Evolutionary conservation across 352 stramenopile genomes (phyloP), one percentile per base, ranked within the genome.

Genomic region (Halophytophthora batemanensis): DNA sequence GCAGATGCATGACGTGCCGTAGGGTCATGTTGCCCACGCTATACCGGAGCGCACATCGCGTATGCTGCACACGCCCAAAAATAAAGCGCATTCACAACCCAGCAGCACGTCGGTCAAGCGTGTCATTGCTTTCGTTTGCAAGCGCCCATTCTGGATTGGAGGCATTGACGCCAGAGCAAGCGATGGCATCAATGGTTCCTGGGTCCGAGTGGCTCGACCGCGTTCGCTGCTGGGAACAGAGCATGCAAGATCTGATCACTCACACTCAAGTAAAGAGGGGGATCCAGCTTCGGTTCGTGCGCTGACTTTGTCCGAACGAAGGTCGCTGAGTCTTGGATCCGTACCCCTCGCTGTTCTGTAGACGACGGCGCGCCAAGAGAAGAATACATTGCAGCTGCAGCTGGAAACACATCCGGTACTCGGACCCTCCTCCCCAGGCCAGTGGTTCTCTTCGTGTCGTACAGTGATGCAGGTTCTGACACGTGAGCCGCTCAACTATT

Each of bases 351-450:
- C 25, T 31, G 4, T 31, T 31, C 19, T 33, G 8, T 21, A 66
- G 59, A 25, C 53, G 6, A 63, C 56, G 35, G 48, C 53, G 10
- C 18, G 31, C 7, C 64, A 77, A n/a, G 56, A 77, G 28, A 77
- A 71, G 35, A 62, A 61, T 41, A 13, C 55, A 7, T 54, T 84
- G 10, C 62, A 83, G 46, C 60, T 87, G 10, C 53, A 74, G 29
- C 33, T 87, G 1, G 76, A 84, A 38, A 71, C 71, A 0, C 56
- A 69, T 51, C 72, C 73, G 35, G 76, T 82, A 53, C 6, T n/a
- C n/a, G n/a, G 29, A 21, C 1, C 33, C 2, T 11, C 10, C 7
- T 18, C 17, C 3, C 37, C 5, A 35, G 7, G 35, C 23, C 25
- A 21, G 10, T 43, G 7, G 6, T 22, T 8, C 25, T 8, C 25